Evolutionary conservation across 805 yeast species (phyloP), one percentile per base, ranked within the genome.

Genomic region (Ogataea thermomethanolica): DNA sequence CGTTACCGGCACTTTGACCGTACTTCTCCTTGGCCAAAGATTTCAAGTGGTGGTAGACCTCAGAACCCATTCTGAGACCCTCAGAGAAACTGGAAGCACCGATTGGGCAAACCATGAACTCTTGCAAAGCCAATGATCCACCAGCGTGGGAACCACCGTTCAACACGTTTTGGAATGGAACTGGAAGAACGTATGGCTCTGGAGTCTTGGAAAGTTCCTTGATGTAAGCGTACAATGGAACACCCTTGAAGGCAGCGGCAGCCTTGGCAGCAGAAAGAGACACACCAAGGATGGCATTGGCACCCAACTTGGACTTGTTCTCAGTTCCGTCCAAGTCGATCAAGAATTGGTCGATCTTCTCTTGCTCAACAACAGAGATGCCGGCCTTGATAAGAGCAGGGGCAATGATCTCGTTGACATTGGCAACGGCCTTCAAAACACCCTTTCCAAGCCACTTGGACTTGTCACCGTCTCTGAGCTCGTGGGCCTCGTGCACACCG

Each of bases 71-170:
- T 79, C 96, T 87, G 70, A 93, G 72, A 59, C 95, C 98, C 75
- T 91, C 98, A 53, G 95, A 66, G 83, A 91, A 93, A 48, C 91
- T 62, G 60, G 79, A 74, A 59, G 96, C 96, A 61, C 81, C 91
- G 56, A 84, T 75, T 73, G 99, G 98, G 51, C 86, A 98, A 73
- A 91, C 87, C 98, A 91, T 93, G 79, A 91, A 91, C 79, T 91
- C 99, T 79, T 91, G 99, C 84, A 91, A 81, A 61, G 99, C 99
- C 57, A 91, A 78, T 66, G 91, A 83, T 76, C 99, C 99, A 77
- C 99, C 99, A 64, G 99, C 99, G 76, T 91, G 99, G 64, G 95
- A 84, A 73, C 99, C 99, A 79, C 99, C 99, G 83, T 91, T 91
- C 71, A 91, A 78, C 54, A 91, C 99, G 76, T 91, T 91, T 76